Conservation (phyloP, 495 filamentous ascomycete genomes). For the Aspergillus ellipticus region DNA sequence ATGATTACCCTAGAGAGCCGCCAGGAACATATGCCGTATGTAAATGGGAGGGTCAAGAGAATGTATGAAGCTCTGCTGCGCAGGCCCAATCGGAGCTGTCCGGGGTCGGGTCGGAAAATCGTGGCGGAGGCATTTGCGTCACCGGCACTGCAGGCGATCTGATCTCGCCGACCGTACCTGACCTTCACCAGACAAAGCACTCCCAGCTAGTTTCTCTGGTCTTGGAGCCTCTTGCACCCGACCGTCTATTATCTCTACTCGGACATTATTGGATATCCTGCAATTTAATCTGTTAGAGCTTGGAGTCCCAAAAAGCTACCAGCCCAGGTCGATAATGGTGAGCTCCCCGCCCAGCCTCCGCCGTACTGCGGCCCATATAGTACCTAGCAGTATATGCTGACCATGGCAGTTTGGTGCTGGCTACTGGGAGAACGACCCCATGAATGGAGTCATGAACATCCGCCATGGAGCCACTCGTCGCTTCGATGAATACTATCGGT, state of each 20-base stretch:
- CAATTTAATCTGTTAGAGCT: not conserved
- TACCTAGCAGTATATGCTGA: slow-evolving; percentile 16
- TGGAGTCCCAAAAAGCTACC: not conserved
- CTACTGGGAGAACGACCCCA: slow-evolving; percentile 57
- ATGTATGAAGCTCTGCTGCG: not conserved
- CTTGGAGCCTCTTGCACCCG: not conserved
- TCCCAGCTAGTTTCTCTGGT: not conserved
- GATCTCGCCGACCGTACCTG: slow-evolving; percentile 6
- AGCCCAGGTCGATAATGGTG: slow-evolving; percentile 24
- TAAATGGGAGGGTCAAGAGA: too few relatives aligned
- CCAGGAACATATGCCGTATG: not conserved
- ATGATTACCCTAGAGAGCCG: not conserved
- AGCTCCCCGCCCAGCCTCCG: slow-evolving; percentile 3
- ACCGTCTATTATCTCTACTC: not conserved
- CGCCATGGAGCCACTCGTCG: slow-evolving; percentile 50
- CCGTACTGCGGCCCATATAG: not conserved
- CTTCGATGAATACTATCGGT: slow-evolving; percentile 97
- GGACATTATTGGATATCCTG: not conserved
- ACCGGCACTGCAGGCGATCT: slow-evolving; percentile 22
- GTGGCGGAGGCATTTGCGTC: slow-evolving; percentile 42
- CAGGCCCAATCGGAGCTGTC: slow-evolving; percentile 9
- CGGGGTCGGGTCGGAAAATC: slow-evolving; percentile 49
- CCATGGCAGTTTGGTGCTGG: slow-evolving; percentile 46
- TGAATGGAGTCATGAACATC: slow-evolving; percentile 45
- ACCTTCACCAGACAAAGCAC: slow-evolving; percentile 6